Evolutionary conservation across 768 basidiomycete species (phyloP).

Genomic region (Tephrocybe sp.): DNA sequence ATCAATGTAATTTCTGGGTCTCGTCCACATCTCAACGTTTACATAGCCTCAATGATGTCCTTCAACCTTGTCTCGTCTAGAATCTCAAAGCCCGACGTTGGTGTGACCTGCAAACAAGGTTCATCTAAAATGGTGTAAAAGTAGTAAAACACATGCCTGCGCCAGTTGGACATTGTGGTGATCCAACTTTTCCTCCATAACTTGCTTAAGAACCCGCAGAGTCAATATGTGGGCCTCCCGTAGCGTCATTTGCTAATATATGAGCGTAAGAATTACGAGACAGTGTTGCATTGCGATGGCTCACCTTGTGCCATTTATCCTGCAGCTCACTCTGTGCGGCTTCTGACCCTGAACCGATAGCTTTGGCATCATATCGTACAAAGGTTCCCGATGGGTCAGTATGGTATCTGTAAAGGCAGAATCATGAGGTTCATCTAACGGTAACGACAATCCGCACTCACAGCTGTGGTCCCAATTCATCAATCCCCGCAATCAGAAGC

Average conservation of each 20-base stretch:
- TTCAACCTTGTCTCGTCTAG: slow-evolving; percentile 79
- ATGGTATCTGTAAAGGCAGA: slow-evolving; percentile 66
- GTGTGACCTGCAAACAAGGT: slow-evolving; percentile 62
- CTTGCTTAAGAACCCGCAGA: slow-evolving; percentile 92
- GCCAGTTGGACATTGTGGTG: slow-evolving; percentile 98
- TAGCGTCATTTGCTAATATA: slow-evolving; percentile 86
- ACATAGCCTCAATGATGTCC: slow-evolving; percentile 84
- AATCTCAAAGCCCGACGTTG: slow-evolving; percentile 84
- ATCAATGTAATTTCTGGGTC: slow-evolving; percentile 5
- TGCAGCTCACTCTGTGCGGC: slow-evolving; percentile 97
- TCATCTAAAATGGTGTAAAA: neutral
- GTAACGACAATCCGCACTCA: slow-evolving; percentile 48
- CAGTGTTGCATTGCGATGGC: slow-evolving; percentile 11
- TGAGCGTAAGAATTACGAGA: neutral
- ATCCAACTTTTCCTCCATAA: slow-evolving; percentile 99
- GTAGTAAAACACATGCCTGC: slow-evolving; percentile 54
- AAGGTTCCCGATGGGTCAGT: slow-evolving; percentile 99
- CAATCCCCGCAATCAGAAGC: slow-evolving; percentile 93
- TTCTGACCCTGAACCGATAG: slow-evolving; percentile 97
- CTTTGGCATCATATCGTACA: slow-evolving; percentile 95
- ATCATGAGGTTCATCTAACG: too few species aligned
- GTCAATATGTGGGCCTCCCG: slow-evolving; percentile 85
- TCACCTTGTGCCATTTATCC: slow-evolving; percentile 94
- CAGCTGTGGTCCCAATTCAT: slow-evolving; percentile 96
- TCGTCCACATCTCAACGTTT: slow-evolving; percentile 26